Evolutionary conservation across 192 early-diverging fungal species (phyloP).

Genomic region (Backusella australiensis): DNA sequence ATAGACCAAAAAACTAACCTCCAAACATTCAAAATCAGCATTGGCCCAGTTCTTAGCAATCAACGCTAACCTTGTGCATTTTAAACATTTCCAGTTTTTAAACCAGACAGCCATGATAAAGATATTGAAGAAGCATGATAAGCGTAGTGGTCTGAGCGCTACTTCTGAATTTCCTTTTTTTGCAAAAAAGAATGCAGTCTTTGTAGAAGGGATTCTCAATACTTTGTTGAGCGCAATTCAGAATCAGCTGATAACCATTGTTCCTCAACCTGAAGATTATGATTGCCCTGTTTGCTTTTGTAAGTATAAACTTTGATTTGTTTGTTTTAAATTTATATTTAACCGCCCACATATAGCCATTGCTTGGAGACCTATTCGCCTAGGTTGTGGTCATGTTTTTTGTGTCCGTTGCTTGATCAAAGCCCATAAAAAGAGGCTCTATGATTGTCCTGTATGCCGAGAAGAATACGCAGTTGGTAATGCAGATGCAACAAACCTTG

Average conservation of each 20-base stretch:
- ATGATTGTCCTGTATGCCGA: constrained; percentile 76
- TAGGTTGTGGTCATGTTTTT: constrained; percentile 73
- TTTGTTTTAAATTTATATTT: background rate
- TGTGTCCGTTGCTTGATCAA: constrained; percentile 81
- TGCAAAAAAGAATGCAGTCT: constrained; percentile 47
- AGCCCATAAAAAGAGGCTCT: constrained; percentile 59
- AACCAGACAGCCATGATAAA: constrained; percentile 80
- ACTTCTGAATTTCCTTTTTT: constrained; percentile 51
- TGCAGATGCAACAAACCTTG: constrained; percentile 60
- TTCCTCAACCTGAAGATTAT: constrained; percentile 82
- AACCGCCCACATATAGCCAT: constrained; percentile 40
- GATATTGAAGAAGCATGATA: constrained; percentile 91
- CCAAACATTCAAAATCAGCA: constrained; percentile 29
- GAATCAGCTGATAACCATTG: constrained; percentile 61
- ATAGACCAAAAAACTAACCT: constrained; percentile 15
- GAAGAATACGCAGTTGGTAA: constrained; percentile 53
- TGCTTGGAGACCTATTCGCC: constrained; percentile 75
- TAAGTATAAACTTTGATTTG: constrained; percentile 17
- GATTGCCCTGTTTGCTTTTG: constrained; percentile 76
- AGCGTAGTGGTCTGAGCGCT: constrained; percentile 69
- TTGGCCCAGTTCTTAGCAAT: constrained; percentile 58
- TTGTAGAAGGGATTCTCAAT: constrained; percentile 51
- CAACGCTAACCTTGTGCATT: constrained; percentile 64
- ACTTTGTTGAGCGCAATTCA: constrained; percentile 63
- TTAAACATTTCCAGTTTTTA: constrained; percentile 72